Evolutionary conservation across 2,329 filamentous ascomycete genomes (phyloP), one percentile per base, ranked within the genome.

Genomic region (Colletotrichum sansevieriae): DNA sequence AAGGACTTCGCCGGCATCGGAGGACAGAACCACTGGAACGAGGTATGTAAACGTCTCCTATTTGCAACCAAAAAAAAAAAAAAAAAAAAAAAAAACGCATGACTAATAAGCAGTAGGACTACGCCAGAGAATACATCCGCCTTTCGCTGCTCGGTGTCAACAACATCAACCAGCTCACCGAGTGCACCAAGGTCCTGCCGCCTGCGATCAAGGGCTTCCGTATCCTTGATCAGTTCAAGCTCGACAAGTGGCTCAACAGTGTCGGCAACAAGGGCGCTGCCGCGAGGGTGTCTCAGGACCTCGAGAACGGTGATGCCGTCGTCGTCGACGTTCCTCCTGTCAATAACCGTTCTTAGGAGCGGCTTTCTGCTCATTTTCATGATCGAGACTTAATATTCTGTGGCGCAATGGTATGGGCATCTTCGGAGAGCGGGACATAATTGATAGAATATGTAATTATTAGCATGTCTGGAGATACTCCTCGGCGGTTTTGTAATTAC

Each of bases 121-220:
- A 85, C 63, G 82, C 85, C 5, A 79, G 80, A 43, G 85, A 84
- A 15, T 88, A 88, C 72, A 80, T 87, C 60, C 84, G 85, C 15
- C 78, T 89, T n/a, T 85, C 83, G 43, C 77, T 88, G 2, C 81
- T 89, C n/a, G 87, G 86, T 3, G 85, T 88, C 13, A 80, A 86
- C 73, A 87, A 87, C 73, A 84, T 88, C 75, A 88, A 88, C 75
- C 75, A 79, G 39, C 76, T 88, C 47, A 84, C 81, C 15, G 86
- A 88, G 71, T 88, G 86, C 80, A 86, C 84, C 10, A 82, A 83
- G 71, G 84, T 85, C 1, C 76, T 88, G 4, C 86, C 83, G 2
- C 69, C 79, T 0, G 71, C 71, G 3, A 54, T 57, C 35, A 71
- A 51, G 52, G 65, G 56, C 33, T 71, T 52, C 68, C 56, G 60